These are phyloP conservation scores for Trichomonascus vanleenenianus DNA, from an alignment of 805 yeast genomes.

Conservation along the genomic window DNA sequence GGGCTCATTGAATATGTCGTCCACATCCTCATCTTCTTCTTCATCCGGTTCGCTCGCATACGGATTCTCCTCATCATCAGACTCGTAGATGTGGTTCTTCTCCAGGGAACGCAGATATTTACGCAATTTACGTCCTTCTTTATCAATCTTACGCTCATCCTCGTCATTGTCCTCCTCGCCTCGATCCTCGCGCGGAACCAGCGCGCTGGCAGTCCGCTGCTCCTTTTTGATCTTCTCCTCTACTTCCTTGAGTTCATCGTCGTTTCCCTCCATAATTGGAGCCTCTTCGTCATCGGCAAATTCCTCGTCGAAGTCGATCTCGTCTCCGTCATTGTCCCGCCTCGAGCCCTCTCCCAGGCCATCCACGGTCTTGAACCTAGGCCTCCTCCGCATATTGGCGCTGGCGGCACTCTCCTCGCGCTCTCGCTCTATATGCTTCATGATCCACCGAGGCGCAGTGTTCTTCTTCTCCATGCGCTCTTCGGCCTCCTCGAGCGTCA, in stretches of 20 bases:
- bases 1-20: constrained; percentile 22
- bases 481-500: constrained; percentile 94
- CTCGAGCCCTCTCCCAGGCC: constrained; percentile 35
- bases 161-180: constrained; percentile 51
- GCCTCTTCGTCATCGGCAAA: constrained; percentile 99
- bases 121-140: constrained; percentile 80
- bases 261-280: constrained; percentile 92
- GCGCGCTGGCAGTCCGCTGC: constrained; percentile 56
- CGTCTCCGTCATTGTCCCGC: constrained; percentile 77
- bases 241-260: constrained; percentile 86
- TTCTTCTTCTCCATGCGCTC: constrained; percentile 78
- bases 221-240: constrained; percentile 43
- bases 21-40: constrained; percentile 38
- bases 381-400: constrained; percentile 25
- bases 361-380: constrained; percentile 43
- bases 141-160: constrained; percentile 78
- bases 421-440: constrained; percentile 74
- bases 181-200: constrained; percentile 57
- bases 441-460: constrained; percentile 86
- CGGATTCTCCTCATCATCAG: constrained; percentile 80
- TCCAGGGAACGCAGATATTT: constrained; percentile 81
- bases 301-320: constrained; percentile 90
- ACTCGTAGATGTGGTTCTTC: constrained; percentile 77
- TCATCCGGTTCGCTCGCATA: constrained; percentile 63
- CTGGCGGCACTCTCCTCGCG: constrained; percentile 43